phyloP scores from a whole-genome alignment of 352 stramenopile species.

The Phytophthora pseudosyringae region DNA sequence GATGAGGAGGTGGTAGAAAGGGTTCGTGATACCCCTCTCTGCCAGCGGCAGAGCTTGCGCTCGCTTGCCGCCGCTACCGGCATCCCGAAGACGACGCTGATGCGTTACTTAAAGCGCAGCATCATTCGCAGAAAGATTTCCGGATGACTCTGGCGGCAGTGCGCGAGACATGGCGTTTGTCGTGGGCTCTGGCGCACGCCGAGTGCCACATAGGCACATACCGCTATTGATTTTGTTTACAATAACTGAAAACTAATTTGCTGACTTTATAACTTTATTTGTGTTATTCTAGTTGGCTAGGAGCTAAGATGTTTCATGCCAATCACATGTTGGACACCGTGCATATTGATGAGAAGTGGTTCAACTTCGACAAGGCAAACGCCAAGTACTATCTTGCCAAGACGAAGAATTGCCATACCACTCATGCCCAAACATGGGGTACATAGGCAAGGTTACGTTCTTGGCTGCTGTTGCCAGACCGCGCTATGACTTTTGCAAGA shows the following conservation, averaged over 20 bases:
- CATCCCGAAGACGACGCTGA: slow-evolving; percentile 5
- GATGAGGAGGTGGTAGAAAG: background rate
- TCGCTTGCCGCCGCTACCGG: background rate
- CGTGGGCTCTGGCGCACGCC: slow-evolving; percentile 3
- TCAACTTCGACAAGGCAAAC: slow-evolving; percentile 20
- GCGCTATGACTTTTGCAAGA: slow-evolving; percentile 6
- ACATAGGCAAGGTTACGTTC: slow-evolving; percentile 25
- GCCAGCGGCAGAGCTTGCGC: slow-evolving; percentile 13
- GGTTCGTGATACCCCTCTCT: background rate
- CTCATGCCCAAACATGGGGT: slow-evolving; percentile 9
- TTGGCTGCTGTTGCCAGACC: slow-evolving; percentile 12
- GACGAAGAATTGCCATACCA: slow-evolving; percentile 7
- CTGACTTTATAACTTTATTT: background rate
- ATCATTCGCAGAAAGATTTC: background rate
- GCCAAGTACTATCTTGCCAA: slow-evolving; percentile 6
- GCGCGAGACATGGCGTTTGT: slow-evolving; percentile 6
- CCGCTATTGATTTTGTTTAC: background rate
- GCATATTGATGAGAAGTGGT: slow-evolving; percentile 30
- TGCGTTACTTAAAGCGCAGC: background rate
- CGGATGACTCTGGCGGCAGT: background rate
- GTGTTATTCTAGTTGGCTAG: slow-evolving; percentile 11
- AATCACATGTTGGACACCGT: slow-evolving; percentile 23
- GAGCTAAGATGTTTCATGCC: background rate
- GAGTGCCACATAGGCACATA: slow-evolving; percentile 4
- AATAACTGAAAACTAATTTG: slow-evolving; percentile 1